Base-by-base conservation (phyloP, 768 basidiomycete species). In the Russula compacta region DNA sequence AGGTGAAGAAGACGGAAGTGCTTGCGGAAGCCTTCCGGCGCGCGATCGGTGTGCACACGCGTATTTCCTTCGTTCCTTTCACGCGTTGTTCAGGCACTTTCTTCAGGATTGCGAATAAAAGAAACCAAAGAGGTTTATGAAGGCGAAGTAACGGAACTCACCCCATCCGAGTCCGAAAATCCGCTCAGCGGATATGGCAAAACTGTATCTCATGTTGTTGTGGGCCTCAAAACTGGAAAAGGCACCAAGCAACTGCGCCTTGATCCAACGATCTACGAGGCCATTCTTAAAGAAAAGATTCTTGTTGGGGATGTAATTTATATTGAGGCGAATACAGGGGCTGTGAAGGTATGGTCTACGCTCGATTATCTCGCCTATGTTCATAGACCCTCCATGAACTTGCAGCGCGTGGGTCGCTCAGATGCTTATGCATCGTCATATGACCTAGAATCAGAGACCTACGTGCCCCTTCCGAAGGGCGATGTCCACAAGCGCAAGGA, bases 101-200 rank as follows among this genome's bases (percentile, higher is more conserved):
- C 63, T 68, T 67, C 70, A 95, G 95, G 95, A 49, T 81, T 98
- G 42, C 85, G 95, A 71, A 97, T 98, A 79, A 98, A 98, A 74
- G 97, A 98, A 74, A 98, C 95, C 7, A 98, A 99, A 72, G 93
- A 97, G 70, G 94, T 98, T 8, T 98, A 95, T 73, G 95, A 98
- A 73, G 95, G 97, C 61, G 95, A 99, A 75, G 90, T 99, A 17
- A 98, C 95, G 10, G 95, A 98, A 70, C 76, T 98, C 62, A 97
- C 97, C 4, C 97, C 97, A 3, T 85, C 92, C 19, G 97, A 98
- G 75, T 83, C 95, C 14, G 95, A 98, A 73, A 98, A 98, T 74
- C 97, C 97, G 32, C 79, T 98, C 48, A 93, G 89, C 56, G 95
- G 95, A 44, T 98, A 98, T 72, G 97, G 97, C 63, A 99, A 98